phyloP scores from a whole-genome alignment of 1,284 basidiomycete genomes.

The Ganoderma leucocontextum region DNA sequence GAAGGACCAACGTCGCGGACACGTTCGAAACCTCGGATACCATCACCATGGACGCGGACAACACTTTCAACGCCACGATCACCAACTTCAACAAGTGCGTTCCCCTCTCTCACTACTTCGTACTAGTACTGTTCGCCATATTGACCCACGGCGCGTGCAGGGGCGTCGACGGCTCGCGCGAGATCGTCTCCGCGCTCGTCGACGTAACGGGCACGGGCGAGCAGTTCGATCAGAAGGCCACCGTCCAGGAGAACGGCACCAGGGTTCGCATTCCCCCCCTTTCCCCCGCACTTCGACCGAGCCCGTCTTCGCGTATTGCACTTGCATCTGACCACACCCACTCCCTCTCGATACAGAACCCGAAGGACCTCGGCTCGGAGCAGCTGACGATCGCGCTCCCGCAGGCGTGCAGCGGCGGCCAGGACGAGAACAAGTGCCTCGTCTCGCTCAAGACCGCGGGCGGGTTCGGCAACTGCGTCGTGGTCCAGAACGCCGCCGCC shows the following conservation, averaged over 20 bases:
- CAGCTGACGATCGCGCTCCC: conserved; percentile 53
- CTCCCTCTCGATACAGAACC: background rate
- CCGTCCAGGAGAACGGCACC: conserved; percentile 48
- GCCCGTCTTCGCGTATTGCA: no score
- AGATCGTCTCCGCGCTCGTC: conserved; percentile 45
- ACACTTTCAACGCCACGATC: conserved; percentile 51
- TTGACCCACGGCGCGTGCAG: conserved; percentile 30
- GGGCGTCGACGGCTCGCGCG: conserved; percentile 56
- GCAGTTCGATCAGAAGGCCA: conserved; percentile 43
- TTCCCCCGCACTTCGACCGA: background rate
- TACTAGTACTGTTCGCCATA: background rate
- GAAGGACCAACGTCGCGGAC: conserved; percentile 52
- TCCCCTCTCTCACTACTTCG: background rate
- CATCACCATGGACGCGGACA: conserved; percentile 51
- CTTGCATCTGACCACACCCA: background rate
- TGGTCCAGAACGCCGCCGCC: conserved; percentile 38
- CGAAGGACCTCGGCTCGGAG: conserved; percentile 29
- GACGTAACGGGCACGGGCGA: conserved; percentile 48
- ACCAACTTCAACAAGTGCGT: conserved; percentile 62
- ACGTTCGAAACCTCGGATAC: conserved; percentile 52
- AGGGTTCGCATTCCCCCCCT: conserved; percentile 32
- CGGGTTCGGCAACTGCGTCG: conserved; percentile 63
- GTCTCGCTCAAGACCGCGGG: conserved; percentile 53
- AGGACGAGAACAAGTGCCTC: conserved; percentile 52
- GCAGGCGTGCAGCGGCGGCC: conserved; percentile 56